A percentile compares a stretch with the other conserved stretches of the same genome.
Evolutionary conservation across 805 yeast species (phyloP).

Genomic region (Metschnikowia noctiluminum): DNA sequence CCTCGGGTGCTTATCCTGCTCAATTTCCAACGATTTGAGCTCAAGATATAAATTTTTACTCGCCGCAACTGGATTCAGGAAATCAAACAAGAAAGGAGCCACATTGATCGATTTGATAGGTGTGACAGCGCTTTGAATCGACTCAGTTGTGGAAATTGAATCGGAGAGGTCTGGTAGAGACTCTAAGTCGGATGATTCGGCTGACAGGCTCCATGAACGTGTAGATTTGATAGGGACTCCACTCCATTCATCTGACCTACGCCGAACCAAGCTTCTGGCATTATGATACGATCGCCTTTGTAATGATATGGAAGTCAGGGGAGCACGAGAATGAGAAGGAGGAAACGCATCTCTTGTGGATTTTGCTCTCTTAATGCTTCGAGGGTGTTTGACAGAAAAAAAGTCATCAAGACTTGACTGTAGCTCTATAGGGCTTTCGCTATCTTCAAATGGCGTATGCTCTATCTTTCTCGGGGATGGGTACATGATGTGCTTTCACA

Average conservation of each 20-base stretch:
- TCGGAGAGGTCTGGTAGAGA: constrained; percentile 37
- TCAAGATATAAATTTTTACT: neutral
- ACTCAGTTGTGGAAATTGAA: constrained; percentile 19
- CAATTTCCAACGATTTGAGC: neutral
- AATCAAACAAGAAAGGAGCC: constrained; percentile 2
- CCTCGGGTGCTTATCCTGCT: neutral
- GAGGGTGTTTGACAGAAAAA: neutral
- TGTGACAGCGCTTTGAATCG: constrained; percentile 13
- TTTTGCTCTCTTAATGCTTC: constrained; percentile 12
- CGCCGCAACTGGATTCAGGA: neutral
- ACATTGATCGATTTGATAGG: constrained; percentile 11
- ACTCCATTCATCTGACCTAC: neutral
- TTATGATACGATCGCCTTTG: constrained; percentile 1
- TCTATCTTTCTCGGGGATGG: neutral
- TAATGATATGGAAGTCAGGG: neutral
- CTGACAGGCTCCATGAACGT: neutral
- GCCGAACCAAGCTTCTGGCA: neutral
- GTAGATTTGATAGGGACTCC: neutral
- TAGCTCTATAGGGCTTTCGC: neutral
- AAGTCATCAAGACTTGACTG: neutral
- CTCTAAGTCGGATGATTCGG: constrained; percentile 29
- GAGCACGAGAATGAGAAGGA: constrained; percentile 2
- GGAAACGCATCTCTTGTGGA: constrained; percentile 14
- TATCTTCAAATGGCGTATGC: neutral
- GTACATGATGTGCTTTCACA: neutral